Evolutionary conservation across 306 rosid species (phyloP).

Genomic region (Dalbergia cultrata): DNA sequence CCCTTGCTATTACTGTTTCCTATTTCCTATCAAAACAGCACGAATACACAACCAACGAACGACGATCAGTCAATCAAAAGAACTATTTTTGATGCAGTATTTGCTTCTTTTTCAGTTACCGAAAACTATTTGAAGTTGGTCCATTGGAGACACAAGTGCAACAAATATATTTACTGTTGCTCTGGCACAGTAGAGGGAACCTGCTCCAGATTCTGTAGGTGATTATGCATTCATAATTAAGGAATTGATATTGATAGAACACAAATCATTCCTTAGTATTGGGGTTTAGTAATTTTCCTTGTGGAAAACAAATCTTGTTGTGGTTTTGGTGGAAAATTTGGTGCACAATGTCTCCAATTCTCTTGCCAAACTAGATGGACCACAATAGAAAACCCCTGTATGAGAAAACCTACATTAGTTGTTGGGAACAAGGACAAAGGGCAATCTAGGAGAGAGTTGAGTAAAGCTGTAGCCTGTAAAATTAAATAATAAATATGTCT

Average conservation of each 20-base stretch:
- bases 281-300: slow-evolving; percentile 68
- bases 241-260: slow-evolving; percentile 44
- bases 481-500: neutral
- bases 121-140: neutral
- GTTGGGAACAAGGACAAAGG: neutral
- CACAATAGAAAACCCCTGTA: slow-evolving; percentile 90
- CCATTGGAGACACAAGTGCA: slow-evolving; percentile 31
- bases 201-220: slow-evolving; percentile 35
- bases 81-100: neutral
- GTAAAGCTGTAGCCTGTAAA: slow-evolving; percentile 18
- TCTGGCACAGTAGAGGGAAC: slow-evolving; percentile 18
- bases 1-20: neutral
- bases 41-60: neutral
- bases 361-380: slow-evolving; percentile 72
- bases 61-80: neutral
- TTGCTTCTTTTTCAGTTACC: neutral
- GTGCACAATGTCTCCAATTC: slow-evolving; percentile 73
- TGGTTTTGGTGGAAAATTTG: slow-evolving; percentile 82
- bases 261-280: slow-evolving; percentile 3
- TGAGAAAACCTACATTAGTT: slow-evolving; percentile 39
- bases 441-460: neutral
- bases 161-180: slow-evolving; percentile 39
- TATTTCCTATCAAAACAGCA: neutral
- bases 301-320: slow-evolving; percentile 84
- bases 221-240: slow-evolving; percentile 41